phyloP scores from a whole-genome alignment of 2,329 filamentous ascomycete genomes.

The Colletotrichum liaoningense region DNA sequence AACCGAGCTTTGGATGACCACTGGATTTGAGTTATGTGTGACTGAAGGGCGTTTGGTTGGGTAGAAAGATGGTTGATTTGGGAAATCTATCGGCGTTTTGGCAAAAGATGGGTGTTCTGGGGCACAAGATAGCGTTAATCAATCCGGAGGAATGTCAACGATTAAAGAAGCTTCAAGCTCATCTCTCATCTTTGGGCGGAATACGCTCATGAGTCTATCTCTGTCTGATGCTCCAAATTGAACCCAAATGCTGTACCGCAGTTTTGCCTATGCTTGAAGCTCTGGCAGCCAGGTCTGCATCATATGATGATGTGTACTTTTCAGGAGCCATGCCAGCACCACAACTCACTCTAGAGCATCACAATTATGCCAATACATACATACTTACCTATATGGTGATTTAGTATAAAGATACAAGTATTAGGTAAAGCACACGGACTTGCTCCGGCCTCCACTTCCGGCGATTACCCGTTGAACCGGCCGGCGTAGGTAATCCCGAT shows the following conservation, averaged over 20 bases:
- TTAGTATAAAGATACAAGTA: no score
- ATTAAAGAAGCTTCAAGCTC: background rate
- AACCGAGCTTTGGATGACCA: constrained; percentile 47
- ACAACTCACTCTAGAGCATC: background rate
- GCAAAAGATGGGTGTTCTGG: background rate
- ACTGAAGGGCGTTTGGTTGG: constrained; percentile 15
- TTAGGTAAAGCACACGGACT: no score
- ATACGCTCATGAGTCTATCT: background rate
- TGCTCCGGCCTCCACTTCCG: background rate
- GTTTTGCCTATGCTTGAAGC: background rate
- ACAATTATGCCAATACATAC: no score
- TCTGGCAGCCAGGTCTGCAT: background rate
- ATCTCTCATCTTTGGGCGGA: background rate
- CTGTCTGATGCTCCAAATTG: background rate
- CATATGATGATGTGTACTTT: no score
- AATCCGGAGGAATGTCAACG: background rate
- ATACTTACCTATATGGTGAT: no score
- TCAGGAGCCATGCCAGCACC: background rate
- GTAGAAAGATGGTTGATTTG: background rate
- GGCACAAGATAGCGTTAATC: background rate
- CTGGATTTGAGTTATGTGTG: constrained; percentile 47
- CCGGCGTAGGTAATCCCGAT: constrained; percentile 20
- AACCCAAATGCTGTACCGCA: background rate
- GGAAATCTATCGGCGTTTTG: background rate
- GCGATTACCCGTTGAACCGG: constrained; percentile 3